A percentile compares a stretch with the other conserved stretches of the same genome.
Evolutionary conservation across 108 stramenopile species (phyloP).

Genomic region (Discostella stelligeroides): DNA sequence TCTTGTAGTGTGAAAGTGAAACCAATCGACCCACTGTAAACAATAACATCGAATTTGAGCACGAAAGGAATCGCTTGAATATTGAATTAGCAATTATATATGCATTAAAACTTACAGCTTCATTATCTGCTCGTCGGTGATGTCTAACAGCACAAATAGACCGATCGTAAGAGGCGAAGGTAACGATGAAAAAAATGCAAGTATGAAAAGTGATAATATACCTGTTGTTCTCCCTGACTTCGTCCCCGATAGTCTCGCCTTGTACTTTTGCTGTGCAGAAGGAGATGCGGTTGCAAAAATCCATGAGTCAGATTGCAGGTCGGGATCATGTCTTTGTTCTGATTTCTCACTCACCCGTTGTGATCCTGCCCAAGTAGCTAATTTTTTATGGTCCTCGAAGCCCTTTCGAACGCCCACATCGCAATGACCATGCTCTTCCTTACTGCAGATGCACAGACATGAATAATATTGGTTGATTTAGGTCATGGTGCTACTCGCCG

Average conservation of each 20-base stretch:
- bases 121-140: constrained; percentile 45
- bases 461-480: neutral
- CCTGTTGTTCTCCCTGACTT: constrained; percentile 15
- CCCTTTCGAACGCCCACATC: constrained; percentile 31
- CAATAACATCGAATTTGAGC: neutral
- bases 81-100: neutral
- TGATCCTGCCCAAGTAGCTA: constrained; percentile 29
- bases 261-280: constrained; percentile 3
- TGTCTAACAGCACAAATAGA: constrained; percentile 8
- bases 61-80: neutral
- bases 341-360: constrained; percentile 5
- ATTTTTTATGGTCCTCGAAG: constrained; percentile 19
- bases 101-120: constrained; percentile 29
- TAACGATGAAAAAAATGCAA: neutral
- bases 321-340: neutral
- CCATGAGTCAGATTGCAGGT: neutral
- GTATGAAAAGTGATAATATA: neutral
- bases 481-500: no score
- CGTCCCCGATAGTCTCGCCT: constrained; percentile 13
- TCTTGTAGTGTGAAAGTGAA: constrained; percentile 30
- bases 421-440: constrained; percentile 27
- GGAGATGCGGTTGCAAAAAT: neutral
- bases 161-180: neutral
- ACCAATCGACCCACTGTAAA: constrained; percentile 22
- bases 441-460: constrained; percentile 1